phyloP scores from a whole-genome alignment of 2,329 filamentous ascomycete genomes.

The Fusarium chlamydosporum region DNA sequence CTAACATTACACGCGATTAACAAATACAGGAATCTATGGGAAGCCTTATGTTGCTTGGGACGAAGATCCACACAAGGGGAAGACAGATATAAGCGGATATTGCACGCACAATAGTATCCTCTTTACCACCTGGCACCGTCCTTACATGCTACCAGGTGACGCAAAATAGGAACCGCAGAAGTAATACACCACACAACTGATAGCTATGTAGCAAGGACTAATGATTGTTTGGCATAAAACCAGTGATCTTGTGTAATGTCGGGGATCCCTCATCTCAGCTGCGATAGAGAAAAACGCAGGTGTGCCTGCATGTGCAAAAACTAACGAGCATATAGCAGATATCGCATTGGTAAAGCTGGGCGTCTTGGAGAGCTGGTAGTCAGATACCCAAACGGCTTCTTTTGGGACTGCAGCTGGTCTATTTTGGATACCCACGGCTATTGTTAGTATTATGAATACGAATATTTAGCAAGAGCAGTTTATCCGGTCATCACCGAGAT shows the following conservation, averaged over 20 bases:
- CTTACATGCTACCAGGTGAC: no score
- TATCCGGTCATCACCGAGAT: accelerated
- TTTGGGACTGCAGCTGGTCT: constrained; percentile 37
- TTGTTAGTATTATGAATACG: constrained; percentile 39
- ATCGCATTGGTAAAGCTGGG: constrained; percentile 54
- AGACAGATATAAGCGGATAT: no score
- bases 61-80: no score
- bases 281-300: constrained; percentile 55
- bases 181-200: constrained; percentile 60
- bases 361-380: constrained; percentile 52
- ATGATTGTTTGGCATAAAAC: constrained; percentile 51
- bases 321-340: constrained; percentile 52
- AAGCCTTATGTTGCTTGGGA: no score
- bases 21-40: no score
- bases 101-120: no score
- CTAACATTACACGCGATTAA: no score
- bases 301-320: constrained; percentile 58
- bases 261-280: constrained; percentile 55
- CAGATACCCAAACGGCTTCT: constrained; percentile 49
- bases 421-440: constrained; percentile 43
- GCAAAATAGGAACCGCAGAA: constrained; percentile 63
- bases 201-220: constrained; percentile 53
- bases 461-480: background rate
- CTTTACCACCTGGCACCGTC: no score
- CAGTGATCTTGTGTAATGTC: constrained; percentile 49